Conservation (phyloP, 805 yeast genomes). For the Diddensiella caesifluorescens region DNA sequence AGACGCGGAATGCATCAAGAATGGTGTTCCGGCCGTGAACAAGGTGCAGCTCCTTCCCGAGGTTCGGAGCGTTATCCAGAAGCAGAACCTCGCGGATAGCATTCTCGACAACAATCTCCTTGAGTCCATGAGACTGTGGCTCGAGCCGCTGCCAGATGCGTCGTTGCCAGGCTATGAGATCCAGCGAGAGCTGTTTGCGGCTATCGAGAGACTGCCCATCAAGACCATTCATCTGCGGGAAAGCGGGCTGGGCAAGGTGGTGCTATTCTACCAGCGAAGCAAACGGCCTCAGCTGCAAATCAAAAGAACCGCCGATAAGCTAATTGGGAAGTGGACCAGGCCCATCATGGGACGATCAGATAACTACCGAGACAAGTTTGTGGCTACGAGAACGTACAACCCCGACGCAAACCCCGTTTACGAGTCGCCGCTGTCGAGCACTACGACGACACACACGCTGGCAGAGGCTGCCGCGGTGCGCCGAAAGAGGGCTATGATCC, state of each 20-base stretch:
- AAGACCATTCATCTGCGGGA: slow-evolving; percentile 94
- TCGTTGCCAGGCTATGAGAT: slow-evolving; percentile 96
- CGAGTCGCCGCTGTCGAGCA: slow-evolving; percentile 4
- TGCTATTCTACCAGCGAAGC: slow-evolving; percentile 87
- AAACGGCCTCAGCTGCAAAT: slow-evolving; percentile 82
- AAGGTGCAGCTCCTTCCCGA: slow-evolving; percentile 76
- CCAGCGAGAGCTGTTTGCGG: slow-evolving; percentile 76
- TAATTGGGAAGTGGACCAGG: slow-evolving; percentile 97
- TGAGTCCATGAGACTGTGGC: slow-evolving; percentile 93
- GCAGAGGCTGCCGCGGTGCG: slow-evolving; percentile 89
- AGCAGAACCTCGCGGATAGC: slow-evolving; percentile 84
- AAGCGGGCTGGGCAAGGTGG: slow-evolving; percentile 87
- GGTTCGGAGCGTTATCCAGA: slow-evolving; percentile 68
- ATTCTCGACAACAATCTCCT: slow-evolving; percentile 88
- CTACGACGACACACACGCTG: slow-evolving; percentile 30
- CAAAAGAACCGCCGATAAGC: slow-evolving; percentile 81
- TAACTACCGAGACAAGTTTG: slow-evolving; percentile 81
- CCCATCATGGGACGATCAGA: slow-evolving; percentile 96
- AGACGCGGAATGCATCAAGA: slow-evolving; percentile 47
- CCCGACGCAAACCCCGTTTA: slow-evolving; percentile 27
- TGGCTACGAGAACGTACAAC: slow-evolving; percentile 59
- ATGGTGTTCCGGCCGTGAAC: slow-evolving; percentile 64
- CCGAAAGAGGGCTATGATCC: slow-evolving; percentile 92
- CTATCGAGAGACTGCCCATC: slow-evolving; percentile 75
- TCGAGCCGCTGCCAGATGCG: slow-evolving; percentile 97